A percentile compares a stretch with the other conserved stretches of the same genome.
Evolutionary conservation across 2,329 filamentous ascomycete species (phyloP).

Genomic region (Penicillium brevicompactum): DNA sequence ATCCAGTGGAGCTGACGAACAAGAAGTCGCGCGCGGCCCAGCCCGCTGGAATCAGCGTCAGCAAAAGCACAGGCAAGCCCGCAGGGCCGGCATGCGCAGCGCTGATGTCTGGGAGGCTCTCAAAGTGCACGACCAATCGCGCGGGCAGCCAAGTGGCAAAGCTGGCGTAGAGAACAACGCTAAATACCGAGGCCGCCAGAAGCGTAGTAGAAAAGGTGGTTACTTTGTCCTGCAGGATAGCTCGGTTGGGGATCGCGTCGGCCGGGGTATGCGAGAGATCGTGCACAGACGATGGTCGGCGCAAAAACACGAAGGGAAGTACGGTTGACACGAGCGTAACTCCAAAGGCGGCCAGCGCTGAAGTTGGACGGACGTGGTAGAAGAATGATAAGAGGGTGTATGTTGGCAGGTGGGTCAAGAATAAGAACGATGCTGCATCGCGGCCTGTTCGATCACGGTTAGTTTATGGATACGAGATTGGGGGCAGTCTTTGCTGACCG

Average conservation of each 20-base stretch:
- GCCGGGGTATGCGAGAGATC: constrained; percentile 51
- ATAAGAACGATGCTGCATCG: constrained; percentile 65
- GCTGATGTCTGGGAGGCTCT: constrained; percentile 68
- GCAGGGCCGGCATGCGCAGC: constrained; percentile 67
- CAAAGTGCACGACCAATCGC: constrained; percentile 74
- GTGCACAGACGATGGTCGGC: constrained; percentile 67
- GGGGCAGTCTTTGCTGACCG: constrained; percentile 33
- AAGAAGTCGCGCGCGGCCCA: constrained; percentile 74
- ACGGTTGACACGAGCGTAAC: constrained; percentile 72
- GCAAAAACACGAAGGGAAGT: constrained; percentile 74
- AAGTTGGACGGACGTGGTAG: constrained; percentile 68
- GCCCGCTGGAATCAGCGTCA: constrained; percentile 68
- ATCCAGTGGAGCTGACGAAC: constrained; percentile 61
- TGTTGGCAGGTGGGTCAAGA: constrained; percentile 74
- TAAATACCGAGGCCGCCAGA: constrained; percentile 73
- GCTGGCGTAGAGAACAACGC: constrained; percentile 68
- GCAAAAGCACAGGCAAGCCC: constrained; percentile 44
- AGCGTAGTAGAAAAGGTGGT: constrained; percentile 67
- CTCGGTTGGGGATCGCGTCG: constrained; percentile 58
- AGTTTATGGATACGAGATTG: not conserved
- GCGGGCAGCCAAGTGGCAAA: constrained; percentile 71
- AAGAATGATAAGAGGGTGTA: constrained; percentile 76
- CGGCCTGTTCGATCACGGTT: constrained; percentile 50
- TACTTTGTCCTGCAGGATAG: constrained; percentile 64
- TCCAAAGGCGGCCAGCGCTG: constrained; percentile 62